phyloP scores from a whole-genome alignment of 1,139 yeast species.

The Blastobotrys indianensis region DNA sequence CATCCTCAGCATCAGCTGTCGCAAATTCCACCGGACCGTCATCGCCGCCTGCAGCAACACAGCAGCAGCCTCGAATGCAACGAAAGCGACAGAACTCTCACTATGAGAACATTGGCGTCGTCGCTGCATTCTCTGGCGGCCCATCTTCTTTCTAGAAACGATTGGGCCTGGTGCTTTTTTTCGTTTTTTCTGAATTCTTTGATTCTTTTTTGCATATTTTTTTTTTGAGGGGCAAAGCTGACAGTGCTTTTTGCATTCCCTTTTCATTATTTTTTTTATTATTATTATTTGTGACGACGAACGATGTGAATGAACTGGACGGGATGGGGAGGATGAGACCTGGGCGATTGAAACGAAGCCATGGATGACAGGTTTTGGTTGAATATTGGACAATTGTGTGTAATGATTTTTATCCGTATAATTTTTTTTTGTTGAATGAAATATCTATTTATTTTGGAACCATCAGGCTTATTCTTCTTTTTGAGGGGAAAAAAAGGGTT shows the following conservation, averaged over 20 bases:
- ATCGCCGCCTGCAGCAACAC: not conserved
- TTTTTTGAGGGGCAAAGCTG: too few relatives aligned
- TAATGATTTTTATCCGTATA: too few relatives aligned
- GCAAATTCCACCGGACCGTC: not conserved
- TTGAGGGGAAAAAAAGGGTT: too few relatives aligned
- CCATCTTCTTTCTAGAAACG: slow-evolving; percentile 27
- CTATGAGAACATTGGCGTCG: slow-evolving; percentile 32
- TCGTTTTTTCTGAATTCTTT: not conserved
- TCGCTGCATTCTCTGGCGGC: slow-evolving; percentile 35
- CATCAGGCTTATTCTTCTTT: too few relatives aligned
- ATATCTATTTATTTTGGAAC: too few relatives aligned
- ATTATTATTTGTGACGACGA: not conserved
- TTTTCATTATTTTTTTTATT: not conserved
- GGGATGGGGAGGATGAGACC: too few relatives aligned
- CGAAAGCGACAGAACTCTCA: slow-evolving; percentile 11
- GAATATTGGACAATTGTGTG: too few relatives aligned
- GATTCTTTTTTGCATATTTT: too few relatives aligned
- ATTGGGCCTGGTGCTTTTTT: not conserved
- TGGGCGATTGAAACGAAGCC: too few relatives aligned
- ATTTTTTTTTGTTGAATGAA: too few relatives aligned
- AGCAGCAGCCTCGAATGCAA: slow-evolving; percentile 5
- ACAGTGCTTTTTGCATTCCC: not conserved
- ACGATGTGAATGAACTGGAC: too few relatives aligned
- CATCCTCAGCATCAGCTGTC: not conserved
- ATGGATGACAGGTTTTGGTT: too few relatives aligned